A percentile compares a stretch with the other conserved stretches of the same genome.
Evolutionary conservation across 805 yeast genomes (phyloP).

Genomic region (Debaryomyces tyrocola): DNA sequence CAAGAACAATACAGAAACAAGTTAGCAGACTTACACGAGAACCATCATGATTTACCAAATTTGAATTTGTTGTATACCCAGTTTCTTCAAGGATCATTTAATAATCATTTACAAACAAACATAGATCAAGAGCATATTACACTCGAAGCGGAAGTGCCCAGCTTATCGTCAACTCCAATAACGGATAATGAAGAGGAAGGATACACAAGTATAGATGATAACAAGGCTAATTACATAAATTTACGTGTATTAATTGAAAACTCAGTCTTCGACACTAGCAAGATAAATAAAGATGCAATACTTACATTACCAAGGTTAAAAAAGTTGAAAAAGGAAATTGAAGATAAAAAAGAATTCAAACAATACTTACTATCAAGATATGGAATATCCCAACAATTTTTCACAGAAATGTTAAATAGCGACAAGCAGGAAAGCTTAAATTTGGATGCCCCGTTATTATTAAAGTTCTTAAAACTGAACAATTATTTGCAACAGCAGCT

Average conservation of each 20-base stretch:
- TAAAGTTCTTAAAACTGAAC: conserved; percentile 34
- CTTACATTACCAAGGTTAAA: conserved; percentile 29
- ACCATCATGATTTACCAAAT: conserved; percentile 11
- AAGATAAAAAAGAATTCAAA: conserved; percentile 29
- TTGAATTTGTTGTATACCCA: conserved; percentile 18
- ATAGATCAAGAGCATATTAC: conserved; percentile 27
- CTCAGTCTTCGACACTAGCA: conserved; percentile 40
- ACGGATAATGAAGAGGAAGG: conserved; percentile 17
- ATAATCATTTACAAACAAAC: conserved; percentile 31
- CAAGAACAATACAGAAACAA: conserved; percentile 37
- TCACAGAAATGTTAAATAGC: conserved; percentile 20
- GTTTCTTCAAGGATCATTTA: conserved; percentile 30
- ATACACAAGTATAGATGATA: conserved; percentile 14
- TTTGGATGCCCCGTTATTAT: conserved; percentile 27
- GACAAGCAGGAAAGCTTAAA: conserved; percentile 13
- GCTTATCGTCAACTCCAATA: conserved; percentile 19
- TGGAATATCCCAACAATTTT: conserved; percentile 33
- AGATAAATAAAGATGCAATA: conserved; percentile 32
- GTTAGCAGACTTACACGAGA: conserved; percentile 14
- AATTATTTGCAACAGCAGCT: conserved; percentile 32
- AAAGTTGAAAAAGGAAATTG: conserved; percentile 26
- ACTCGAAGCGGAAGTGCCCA: conserved; percentile 16
- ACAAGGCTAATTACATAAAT: conserved; percentile 34
- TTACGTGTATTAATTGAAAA: conserved; percentile 46
- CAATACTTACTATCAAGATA: conserved; percentile 31